phyloP scores from a whole-genome alignment of 441 rosid genomes.

The Populus trichocarpa region DNA sequence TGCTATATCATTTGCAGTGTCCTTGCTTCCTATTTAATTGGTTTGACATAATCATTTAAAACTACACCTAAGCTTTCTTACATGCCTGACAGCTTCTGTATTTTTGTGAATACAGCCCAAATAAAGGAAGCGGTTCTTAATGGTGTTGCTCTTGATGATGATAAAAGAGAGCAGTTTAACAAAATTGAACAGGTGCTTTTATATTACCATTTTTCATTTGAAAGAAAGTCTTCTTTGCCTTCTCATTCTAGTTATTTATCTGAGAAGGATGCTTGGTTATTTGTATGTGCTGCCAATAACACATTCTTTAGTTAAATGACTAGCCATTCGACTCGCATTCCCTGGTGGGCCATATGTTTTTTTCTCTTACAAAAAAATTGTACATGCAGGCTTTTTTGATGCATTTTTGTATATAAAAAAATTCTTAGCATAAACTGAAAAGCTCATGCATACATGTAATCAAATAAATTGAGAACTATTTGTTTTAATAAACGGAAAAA shows the following conservation, averaged over 20 bases:
- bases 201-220: background rate
- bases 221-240: background rate
- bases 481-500: no score
- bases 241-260: background rate
- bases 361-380: no score
- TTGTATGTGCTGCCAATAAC: background rate
- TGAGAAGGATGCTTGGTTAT: background rate
- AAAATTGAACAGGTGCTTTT: constrained; percentile 75
- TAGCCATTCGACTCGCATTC: no score
- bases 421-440: no score
- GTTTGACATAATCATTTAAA: background rate
- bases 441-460: no score
- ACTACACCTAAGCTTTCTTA: constrained; percentile 7
- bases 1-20: background rate
- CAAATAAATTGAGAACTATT: no score
- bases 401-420: no score
- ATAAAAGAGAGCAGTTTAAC: constrained; percentile 75
- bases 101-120: constrained; percentile 44
- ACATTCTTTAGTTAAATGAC: background rate
- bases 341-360: no score
- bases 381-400: no score
- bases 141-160: constrained; percentile 88
- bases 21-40: background rate
- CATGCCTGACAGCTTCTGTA: constrained; percentile 17
- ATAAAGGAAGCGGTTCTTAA: constrained; percentile 84